Evolutionary conservation across 179 eudicot genomes (phyloP), one percentile per base, ranked within the genome.

Genomic region (Beta lomatogona): DNA sequence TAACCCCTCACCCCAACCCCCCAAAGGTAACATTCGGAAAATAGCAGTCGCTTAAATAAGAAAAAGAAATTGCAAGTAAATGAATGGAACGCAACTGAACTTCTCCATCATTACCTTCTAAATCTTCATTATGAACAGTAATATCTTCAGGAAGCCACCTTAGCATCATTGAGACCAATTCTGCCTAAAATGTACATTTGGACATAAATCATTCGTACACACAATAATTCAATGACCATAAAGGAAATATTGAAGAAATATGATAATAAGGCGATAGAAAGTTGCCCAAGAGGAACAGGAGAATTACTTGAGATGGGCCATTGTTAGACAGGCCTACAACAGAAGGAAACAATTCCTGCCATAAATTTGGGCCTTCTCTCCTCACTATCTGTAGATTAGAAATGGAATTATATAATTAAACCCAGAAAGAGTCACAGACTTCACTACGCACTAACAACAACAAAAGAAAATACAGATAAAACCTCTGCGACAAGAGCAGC

Each of bases 81-180:
- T 31, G 73, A 53, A 70, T 61, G 25, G 22, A 50, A 61, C 14
- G 21, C 71, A 45, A 48, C 71, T 79, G 50, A 67, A 72, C 14
- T 52, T 71, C 61, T 84, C 28, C 28, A 25, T 25, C 28, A 25
- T 25, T 67, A 96, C 99, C 99, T 94, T 97, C 99, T 77, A 97
- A 86, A 83, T 97, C 99, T 85, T 94, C 99, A 91, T 97, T 97
- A 76, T 97, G 99, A 82, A 97, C 95, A 25, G 97, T 94, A 44
- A 97, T 93, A 85, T 97, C 99, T 92, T 97, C 99, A 60, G 99
- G 99, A 74, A 97, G 94, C 99, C 99, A 97, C 89, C 99, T 89
- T 64, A 97, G 92, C 91, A 90, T 91, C 97, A 97, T 97, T 7
- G 93, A 80, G 36, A 97, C 98, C 91, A 97, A 85, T 89, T 94